A percentile compares a stretch with the other conserved stretches of the same genome.
These are phyloP conservation scores for Pistacia vera DNA, from an alignment of 345 rosid species.

Conservation along the genomic window DNA sequence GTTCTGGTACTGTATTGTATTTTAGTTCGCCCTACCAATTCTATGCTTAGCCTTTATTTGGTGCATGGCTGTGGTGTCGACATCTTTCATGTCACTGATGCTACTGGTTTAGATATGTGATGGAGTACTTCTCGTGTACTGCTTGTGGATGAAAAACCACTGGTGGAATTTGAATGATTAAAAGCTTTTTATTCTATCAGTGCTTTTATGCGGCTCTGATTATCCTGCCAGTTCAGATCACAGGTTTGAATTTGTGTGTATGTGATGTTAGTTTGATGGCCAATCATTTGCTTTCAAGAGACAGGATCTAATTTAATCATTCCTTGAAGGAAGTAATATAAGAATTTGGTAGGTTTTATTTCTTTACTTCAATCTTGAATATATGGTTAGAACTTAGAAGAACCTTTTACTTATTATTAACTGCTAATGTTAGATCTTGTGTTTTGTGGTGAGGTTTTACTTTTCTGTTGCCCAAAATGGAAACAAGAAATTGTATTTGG, in stretches of 20 bases:
- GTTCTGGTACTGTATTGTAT: conserved; percentile 11
- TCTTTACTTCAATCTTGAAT: background rate
- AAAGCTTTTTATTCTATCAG: background rate
- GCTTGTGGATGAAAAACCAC: conserved; percentile 10
- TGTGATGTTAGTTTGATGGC: background rate
- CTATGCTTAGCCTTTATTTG: background rate
- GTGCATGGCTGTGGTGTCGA: background rate
- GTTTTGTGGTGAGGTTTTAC: no score
- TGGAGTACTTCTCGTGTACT: conserved; percentile 22
- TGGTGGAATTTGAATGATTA: conserved; percentile 10
- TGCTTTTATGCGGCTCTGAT: background rate
- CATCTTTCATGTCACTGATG: conserved; percentile 14
- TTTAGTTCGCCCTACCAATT: conserved; percentile 17
- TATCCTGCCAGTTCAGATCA: background rate
- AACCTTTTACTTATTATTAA: background rate
- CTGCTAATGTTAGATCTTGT: no score
- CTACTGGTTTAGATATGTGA: conserved; percentile 15
- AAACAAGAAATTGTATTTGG: background rate
- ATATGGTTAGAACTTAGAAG: no score
- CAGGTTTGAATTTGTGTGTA: background rate
- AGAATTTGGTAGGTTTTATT: background rate
- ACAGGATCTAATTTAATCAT: background rate
- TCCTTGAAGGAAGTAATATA: background rate
- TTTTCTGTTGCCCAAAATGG: background rate
- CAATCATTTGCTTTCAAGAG: background rate